Base-by-base conservation (phyloP, 2,329 filamentous ascomycete genomes). In the Scolecobasidium constrictum region DNA sequence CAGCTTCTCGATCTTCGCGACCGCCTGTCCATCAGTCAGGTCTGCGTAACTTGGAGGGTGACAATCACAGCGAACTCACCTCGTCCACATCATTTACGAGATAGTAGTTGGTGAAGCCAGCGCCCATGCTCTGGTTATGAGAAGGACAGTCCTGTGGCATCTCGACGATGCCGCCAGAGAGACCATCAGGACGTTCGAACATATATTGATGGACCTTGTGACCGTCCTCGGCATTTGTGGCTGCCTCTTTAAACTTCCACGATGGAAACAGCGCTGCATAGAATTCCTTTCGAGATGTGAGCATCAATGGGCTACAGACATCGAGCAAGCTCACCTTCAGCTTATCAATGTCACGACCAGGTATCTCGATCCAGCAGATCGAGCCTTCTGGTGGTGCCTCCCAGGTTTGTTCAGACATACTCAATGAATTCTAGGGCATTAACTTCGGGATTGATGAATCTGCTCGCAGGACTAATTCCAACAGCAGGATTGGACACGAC, bases 351-450 rank as follows among this genome's bases (percentile, higher is more conserved):
- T 38, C 16, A 5, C 36, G 12, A 38, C 12, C 36, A 5, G 36
- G 36, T 9, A 38, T 38, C 19, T 38, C 36, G 11, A 38, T 38
- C 36, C 36, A 38, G 19, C 36, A 38, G 12, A 18, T 12, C 5
- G 36, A 38, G 11, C 36, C 36, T 22, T 38, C 36, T 11, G 34
- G 26, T 31, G 26, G 26, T 7, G 26, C 26, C n/a, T 31, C 26
- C 26, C 26, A 31, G n/a, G 26, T 31, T n/a, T 31, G 26, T n/a
- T 31, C 26, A 31, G 26, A 31, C 26, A 31, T 31, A n/a, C 9
- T 31, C n/a, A n/a, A n/a, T n/a, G n/a, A n/a, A n/a, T n/a, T n/a
- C n/a, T n/a, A n/a, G n/a, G n/a, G n/a, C n/a, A n/a, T n/a, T n/a
- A n/a, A n/a, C n/a, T n/a, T n/a, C n/a, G n/a, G n/a, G n/a, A n/a